Conservation (phyloP, 352 stramenopile species). For the Globisporangium orthogonon region DNA sequence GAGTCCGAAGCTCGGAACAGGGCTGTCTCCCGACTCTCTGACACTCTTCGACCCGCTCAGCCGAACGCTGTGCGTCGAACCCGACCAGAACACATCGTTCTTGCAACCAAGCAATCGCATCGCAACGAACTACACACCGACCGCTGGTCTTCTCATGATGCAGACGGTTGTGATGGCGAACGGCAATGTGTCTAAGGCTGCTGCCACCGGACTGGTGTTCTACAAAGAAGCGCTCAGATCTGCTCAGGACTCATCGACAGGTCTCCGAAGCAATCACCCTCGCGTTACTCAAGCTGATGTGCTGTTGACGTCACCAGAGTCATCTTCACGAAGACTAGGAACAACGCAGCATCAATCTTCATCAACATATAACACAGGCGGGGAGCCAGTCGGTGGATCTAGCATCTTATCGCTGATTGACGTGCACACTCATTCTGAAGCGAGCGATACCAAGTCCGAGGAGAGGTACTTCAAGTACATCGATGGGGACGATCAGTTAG, state of each 20-base stretch:
- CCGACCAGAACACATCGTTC: constrained; percentile 45
- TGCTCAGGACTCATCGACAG: neutral
- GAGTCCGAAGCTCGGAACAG: neutral
- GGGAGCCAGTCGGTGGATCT: neutral
- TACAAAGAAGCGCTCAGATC: neutral
- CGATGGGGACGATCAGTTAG: constrained; percentile 20
- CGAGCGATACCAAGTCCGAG: constrained; percentile 20
- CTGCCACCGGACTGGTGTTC: constrained; percentile 4
- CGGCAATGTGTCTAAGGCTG: neutral
- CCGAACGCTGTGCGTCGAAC: constrained; percentile 68
- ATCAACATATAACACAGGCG: neutral
- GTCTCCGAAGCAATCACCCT: neutral
- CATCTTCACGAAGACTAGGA: neutral
- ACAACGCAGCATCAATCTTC: neutral
- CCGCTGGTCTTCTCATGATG: constrained; percentile 36
- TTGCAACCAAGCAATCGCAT: constrained; percentile 70
- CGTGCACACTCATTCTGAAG: neutral
- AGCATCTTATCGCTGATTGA: neutral
- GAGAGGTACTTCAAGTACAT: constrained; percentile 59
- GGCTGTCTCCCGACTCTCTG: constrained; percentile 9
- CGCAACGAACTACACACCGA: constrained; percentile 53
- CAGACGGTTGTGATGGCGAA: constrained; percentile 16
- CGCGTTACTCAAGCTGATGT: neutral
- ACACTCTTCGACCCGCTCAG: constrained; percentile 57
- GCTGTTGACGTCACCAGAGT: neutral